A percentile compares a stretch with the other conserved stretches of the same genome.
These are phyloP conservation scores for Galerina sulciceps DNA, from an alignment of 768 basidiomycete species.

Conservation along the genomic window DNA sequence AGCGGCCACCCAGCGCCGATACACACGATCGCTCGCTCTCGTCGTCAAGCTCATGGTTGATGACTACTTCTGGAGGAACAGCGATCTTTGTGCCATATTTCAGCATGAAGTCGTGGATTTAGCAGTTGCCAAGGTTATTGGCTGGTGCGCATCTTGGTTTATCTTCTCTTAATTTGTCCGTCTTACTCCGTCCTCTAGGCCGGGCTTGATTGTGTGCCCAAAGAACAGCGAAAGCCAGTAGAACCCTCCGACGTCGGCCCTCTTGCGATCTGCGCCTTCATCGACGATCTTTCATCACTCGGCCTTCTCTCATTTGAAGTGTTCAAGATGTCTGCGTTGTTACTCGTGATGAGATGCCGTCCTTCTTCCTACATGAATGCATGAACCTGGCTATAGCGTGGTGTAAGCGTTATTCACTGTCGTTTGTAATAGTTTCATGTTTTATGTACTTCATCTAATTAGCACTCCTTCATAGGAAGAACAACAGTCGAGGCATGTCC, in stretches of 20 bases:
- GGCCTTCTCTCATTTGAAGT: background rate
- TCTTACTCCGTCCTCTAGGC: background rate
- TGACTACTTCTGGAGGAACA: background rate
- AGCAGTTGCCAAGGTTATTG: background rate
- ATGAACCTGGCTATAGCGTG: background rate
- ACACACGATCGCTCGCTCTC: slow-evolving; percentile 4
- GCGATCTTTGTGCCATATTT: background rate
- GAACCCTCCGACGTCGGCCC: background rate
- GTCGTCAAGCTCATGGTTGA: background rate
- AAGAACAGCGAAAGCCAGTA: no score
- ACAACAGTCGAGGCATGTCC: background rate
- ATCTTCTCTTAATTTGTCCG: background rate
- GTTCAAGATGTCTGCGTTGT: background rate
- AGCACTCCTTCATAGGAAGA: background rate
- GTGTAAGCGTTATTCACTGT: background rate
- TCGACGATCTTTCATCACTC: slow-evolving; percentile 11
- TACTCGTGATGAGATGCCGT: slow-evolving; percentile 1
- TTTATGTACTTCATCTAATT: background rate
- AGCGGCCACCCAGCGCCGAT: slow-evolving; percentile 4
- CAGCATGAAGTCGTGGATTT: background rate
- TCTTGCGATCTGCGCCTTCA: slow-evolving; percentile 8
- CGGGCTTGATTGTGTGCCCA: no score
- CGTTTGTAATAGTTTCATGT: background rate
- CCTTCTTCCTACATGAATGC: background rate
- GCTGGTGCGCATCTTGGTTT: background rate